Evolutionary conservation across 352 stramenopile genomes (phyloP), one percentile per base, ranked within the genome.

Genomic region (Phytopythium chamaehyphon): DNA sequence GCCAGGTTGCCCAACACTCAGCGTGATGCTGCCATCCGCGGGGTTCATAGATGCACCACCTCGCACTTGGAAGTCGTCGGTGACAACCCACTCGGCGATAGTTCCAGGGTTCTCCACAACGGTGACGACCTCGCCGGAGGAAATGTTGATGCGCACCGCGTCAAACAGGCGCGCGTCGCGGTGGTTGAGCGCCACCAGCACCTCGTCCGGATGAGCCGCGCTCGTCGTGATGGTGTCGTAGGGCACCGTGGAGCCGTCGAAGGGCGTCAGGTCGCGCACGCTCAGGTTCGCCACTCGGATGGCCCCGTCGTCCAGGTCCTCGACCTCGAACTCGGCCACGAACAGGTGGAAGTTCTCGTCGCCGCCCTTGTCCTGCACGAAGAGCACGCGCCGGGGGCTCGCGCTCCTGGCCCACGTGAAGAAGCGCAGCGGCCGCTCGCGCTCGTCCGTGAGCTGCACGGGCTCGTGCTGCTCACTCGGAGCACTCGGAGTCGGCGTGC

Each of bases 281-380:
- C 26, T 36, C 24, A 69, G 40, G 46, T 55, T 44, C 44, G 52
- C 28, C 18, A 61, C 62, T 19, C 40, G 49, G 15, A 50, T 16
- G 15, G 19, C 23, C 10, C 23, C 44, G 0, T 2, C 0, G 40
- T 64, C 51, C 1, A n/a, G 15, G 9, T 50, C 55, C 22, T 79
- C 63, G 3, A 66, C 35, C 16, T 62, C 26, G 40, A 80, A 75
- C 37, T 80, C 69, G 12, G 59, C 67, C 8, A 64, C 55, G 50
- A 71, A 62, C 21, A 81, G 50, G 42, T 81, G 70, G 57, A 75
- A 76, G 47, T 74, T 64, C 55, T 80, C 69, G 46, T 80, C 63
- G 48, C 69, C 69, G 43, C 44, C 54, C 45, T 70, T 62, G 57
- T 78, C 66, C 40, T 80, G 66, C 1, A 77, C 47, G 55, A 75